phyloP scores from a whole-genome alignment of 2,329 filamentous ascomycete genomes.

The Saccharata proteae region DNA sequence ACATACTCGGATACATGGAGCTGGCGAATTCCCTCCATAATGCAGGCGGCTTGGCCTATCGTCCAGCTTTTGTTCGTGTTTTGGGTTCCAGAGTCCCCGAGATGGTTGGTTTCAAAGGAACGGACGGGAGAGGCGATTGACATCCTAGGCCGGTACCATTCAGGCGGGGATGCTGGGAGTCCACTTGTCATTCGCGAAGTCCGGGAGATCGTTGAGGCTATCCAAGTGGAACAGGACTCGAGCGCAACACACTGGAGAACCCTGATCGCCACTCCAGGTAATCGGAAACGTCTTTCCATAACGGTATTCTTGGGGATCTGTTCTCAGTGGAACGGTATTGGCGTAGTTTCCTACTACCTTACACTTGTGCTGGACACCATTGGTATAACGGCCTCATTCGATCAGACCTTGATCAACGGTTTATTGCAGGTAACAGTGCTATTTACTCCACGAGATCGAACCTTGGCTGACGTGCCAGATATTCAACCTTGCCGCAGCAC shows the following conservation, averaged over 20 bases:
- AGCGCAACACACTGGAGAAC: constrained; percentile 3
- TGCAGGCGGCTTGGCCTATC: constrained; percentile 38
- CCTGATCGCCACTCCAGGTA: constrained; percentile 24
- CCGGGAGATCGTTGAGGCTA: constrained; percentile 1
- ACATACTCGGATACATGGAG: constrained; percentile 33
- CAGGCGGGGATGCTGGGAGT: constrained; percentile 24
- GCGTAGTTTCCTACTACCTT: constrained; percentile 33
- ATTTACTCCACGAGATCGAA: no score
- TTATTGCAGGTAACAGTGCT: constrained; percentile 21
- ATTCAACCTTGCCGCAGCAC: constrained; percentile 8
- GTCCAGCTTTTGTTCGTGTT: constrained; percentile 28
- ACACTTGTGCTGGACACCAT: constrained; percentile 22
- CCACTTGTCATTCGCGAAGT: constrained; percentile 6
- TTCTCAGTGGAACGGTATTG: constrained; percentile 47
- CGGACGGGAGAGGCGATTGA: constrained; percentile 40
- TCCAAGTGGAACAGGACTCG: constrained; percentile 4
- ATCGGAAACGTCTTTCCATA: constrained; percentile 43
- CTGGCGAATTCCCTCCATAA: constrained; percentile 39
- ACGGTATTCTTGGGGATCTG: constrained; percentile 41
- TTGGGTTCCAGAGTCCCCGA: constrained; percentile 45
- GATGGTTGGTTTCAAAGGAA: constrained; percentile 45
- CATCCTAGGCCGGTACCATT: constrained; percentile 44
- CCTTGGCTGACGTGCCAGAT: neutral
- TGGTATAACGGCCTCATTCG: constrained; percentile 22
- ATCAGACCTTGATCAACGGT: constrained; percentile 31